phyloP scores from a whole-genome alignment of 2,329 filamentous ascomycete species.

The Fusarium nurragi region DNA sequence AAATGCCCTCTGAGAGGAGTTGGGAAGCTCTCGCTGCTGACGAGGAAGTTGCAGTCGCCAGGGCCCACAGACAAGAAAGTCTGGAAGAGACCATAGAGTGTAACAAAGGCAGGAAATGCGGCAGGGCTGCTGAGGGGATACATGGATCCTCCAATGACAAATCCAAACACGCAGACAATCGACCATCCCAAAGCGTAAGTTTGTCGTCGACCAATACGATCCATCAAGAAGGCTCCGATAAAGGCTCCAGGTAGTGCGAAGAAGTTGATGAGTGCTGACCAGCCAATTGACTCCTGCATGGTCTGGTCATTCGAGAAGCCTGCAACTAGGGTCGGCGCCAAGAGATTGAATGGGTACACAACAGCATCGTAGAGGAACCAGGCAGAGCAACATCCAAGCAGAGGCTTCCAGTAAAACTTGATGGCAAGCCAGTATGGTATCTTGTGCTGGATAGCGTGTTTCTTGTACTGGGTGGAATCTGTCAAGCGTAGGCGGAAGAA shows the following conservation, averaged over 20 bases:
- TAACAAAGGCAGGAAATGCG: neutral
- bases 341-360: neutral
- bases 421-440: neutral
- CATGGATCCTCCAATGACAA: neutral
- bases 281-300: neutral
- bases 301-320: neutral
- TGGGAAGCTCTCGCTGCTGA: neutral
- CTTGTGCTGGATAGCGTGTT: neutral
- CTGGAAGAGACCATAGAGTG: neutral
- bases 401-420: neutral
- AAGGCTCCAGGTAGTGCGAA: neutral
- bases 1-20: neutral
- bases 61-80: neutral
- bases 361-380: conserved; percentile 6
- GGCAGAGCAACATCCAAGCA: neutral
- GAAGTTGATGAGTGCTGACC: neutral
- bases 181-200: neutral
- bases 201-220: neutral
- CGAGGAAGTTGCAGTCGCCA: neutral
- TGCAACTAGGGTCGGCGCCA: neutral
- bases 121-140: neutral
- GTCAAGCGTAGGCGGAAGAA: neutral
- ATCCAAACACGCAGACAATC: neutral
- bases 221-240: neutral
- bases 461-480: neutral